phyloP scores from a whole-genome alignment of 192 early-diverging fungal species.

The Borealophlyctis nickersoniae region DNA sequence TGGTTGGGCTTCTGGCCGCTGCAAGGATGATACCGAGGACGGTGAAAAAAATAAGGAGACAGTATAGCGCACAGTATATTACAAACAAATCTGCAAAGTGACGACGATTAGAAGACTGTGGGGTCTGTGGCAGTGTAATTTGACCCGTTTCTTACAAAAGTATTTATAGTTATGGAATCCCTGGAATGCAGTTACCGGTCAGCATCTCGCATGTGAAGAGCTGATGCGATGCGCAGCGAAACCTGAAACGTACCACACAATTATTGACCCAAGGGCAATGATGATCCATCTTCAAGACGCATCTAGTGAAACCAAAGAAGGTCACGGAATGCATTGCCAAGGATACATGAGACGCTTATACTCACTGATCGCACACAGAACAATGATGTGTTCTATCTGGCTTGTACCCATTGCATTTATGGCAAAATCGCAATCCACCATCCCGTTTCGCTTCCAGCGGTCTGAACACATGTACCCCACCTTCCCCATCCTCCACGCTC shows the following conservation, averaged over 20 bases:
- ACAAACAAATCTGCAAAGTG: slow-evolving; percentile 29
- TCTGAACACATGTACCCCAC: slow-evolving; percentile 4
- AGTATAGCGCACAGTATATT: slow-evolving; percentile 34
- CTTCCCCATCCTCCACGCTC: background rate
- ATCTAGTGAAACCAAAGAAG: slow-evolving; percentile 9
- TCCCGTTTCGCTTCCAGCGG: slow-evolving; percentile 42
- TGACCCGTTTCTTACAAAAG: slow-evolving; percentile 31
- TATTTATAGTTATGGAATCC: slow-evolving; percentile 46
- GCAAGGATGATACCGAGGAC: slow-evolving; percentile 7
- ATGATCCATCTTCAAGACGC: slow-evolving; percentile 44
- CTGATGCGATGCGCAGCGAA: no score
- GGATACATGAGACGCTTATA: background rate
- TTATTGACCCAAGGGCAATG: slow-evolving; percentile 50
- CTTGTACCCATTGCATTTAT: slow-evolving; percentile 44
- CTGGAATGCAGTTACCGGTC: no score
- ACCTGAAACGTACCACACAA: slow-evolving; percentile 37
- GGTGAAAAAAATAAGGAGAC: slow-evolving; percentile 31
- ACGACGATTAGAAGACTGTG: background rate
- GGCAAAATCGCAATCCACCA: slow-evolving; percentile 41
- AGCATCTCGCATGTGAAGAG: no score
- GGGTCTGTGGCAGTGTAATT: background rate
- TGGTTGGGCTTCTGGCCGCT: slow-evolving; percentile 5
- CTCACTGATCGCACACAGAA: slow-evolving; percentile 36
- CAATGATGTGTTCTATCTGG: slow-evolving; percentile 54
- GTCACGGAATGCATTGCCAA: no score